Conservation (phyloP, 352 stramenopile species). For the Pythium plurisporium region DNA sequence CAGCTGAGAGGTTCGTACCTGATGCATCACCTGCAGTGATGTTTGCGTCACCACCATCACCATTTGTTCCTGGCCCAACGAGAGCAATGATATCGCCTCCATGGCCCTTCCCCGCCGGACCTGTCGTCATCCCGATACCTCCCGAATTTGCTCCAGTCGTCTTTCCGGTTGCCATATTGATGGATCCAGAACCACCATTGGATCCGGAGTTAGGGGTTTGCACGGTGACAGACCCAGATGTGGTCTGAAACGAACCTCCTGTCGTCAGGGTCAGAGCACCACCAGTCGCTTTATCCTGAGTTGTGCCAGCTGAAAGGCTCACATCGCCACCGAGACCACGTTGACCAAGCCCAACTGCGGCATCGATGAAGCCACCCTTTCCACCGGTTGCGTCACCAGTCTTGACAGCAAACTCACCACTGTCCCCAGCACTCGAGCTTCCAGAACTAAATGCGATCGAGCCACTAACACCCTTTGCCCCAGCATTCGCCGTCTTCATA, state of each 20-base stretch:
- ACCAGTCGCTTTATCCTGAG: slow-evolving; percentile 48
- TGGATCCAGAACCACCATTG: slow-evolving; percentile 47
- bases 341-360: slow-evolving; percentile 52
- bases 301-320: slow-evolving; percentile 59
- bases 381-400: slow-evolving; percentile 51
- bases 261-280: slow-evolving; percentile 53
- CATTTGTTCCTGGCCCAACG: slow-evolving; percentile 30
- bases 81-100: slow-evolving; percentile 34
- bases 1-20: no score
- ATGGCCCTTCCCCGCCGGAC: slow-evolving; percentile 34
- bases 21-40: slow-evolving; percentile 66
- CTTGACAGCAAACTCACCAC: slow-evolving; percentile 52
- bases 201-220: slow-evolving; percentile 51
- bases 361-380: slow-evolving; percentile 52
- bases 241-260: slow-evolving; percentile 49
- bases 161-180: slow-evolving; percentile 35
- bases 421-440: slow-evolving; percentile 51
- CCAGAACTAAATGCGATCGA: slow-evolving; percentile 49
- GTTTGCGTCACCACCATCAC: slow-evolving; percentile 47
- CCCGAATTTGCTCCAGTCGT: slow-evolving; percentile 34
- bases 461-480: slow-evolving; percentile 50
- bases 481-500: slow-evolving; percentile 51
- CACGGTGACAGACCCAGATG: slow-evolving; percentile 48
- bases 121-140: slow-evolving; percentile 28
- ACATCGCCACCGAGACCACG: slow-evolving; percentile 51